Evolutionary conservation across 1,284 basidiomycete species (phyloP).

Genomic region (Cronartium ribicola): DNA sequence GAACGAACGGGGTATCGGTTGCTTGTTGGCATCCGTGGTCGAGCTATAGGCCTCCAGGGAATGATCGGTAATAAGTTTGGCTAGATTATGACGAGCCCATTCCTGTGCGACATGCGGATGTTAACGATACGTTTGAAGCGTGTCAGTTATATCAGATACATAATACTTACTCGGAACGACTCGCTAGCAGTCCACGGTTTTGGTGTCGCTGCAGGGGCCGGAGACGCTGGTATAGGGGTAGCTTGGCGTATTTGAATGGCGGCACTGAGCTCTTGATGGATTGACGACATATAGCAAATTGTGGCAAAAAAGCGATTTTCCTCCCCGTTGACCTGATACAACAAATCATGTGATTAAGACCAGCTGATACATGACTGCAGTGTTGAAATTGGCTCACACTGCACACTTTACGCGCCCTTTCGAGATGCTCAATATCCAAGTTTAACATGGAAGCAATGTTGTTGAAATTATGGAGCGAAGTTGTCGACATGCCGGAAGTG

Average conservation of each 20-base stretch:
- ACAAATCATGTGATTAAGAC: background rate
- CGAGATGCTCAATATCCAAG: background rate
- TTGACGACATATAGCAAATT: background rate
- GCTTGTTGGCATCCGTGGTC: slow-evolving; percentile 3
- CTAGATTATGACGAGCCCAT: slow-evolving; percentile 8
- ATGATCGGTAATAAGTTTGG: slow-evolving; percentile 7
- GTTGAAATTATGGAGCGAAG: background rate
- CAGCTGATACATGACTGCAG: background rate
- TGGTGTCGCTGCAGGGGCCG: background rate
- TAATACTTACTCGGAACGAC: background rate
- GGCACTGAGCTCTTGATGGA: slow-evolving; percentile 3
- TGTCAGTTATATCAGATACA: background rate
- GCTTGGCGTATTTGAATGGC: background rate
- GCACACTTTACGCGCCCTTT: slow-evolving; percentile 1
- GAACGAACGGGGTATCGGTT: background rate
- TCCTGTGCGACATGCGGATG: background rate
- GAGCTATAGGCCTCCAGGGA: background rate
- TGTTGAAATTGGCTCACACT: background rate
- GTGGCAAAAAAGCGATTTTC: background rate
- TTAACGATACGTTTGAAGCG: background rate
- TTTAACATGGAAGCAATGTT: background rate
- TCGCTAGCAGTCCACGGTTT: background rate
- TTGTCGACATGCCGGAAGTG: background rate
- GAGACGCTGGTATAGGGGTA: background rate
- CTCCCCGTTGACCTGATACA: background rate